Base-by-base conservation (phyloP, 768 basidiomycete species). In the Candolleomyces eurysporus region DNA sequence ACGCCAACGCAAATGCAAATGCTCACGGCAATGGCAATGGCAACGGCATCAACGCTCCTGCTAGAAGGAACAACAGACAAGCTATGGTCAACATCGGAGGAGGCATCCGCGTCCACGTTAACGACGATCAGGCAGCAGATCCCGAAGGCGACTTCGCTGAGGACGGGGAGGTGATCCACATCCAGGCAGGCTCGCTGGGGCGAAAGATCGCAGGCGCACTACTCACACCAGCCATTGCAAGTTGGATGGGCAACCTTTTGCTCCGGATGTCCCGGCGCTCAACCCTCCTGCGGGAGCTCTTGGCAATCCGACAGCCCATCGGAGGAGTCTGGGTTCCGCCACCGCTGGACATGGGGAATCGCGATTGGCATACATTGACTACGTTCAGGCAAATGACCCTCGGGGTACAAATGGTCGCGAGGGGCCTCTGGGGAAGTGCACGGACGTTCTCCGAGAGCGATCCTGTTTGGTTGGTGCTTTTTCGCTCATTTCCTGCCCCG, bases 161-260 rank as follows among this genome's bases (percentile, higher is more conserved):
- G 26, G 42, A 86, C 0, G 82, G 86, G 65, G 82, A 83, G 63
- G 81, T 84, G 46, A 81, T 89, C 57, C 79, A 82, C 46, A 74
- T 86, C 64, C 82, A 84, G 19, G 79, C 83, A 17, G 76, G 82
- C 17, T 85, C 87, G 0, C 67, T 91, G 4, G 90, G 90, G 1
- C 82, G 89, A 13, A 75, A 84, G 66, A 72, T 92, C 51, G 88
- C 86, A 21, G 89, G 90, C 4, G 89, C 90, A 0, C 73, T 92
- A 17, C 73, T 88, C 61, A 78, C 89, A 55, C 91, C 91, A 0
- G 80, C 81, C 8, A 84, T 92, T 64, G 82, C 91, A 21, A 84
- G 75, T 51, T 65, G 77, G 50, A 89, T 90, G 88, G 91, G 91
- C 0, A 67, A 74, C 10, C 63, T 89, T 14, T 78, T 92, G 3